These are phyloP conservation scores for Somion occarium DNA, from an alignment of 1,284 basidiomycete genomes.

Conservation along the genomic window DNA sequence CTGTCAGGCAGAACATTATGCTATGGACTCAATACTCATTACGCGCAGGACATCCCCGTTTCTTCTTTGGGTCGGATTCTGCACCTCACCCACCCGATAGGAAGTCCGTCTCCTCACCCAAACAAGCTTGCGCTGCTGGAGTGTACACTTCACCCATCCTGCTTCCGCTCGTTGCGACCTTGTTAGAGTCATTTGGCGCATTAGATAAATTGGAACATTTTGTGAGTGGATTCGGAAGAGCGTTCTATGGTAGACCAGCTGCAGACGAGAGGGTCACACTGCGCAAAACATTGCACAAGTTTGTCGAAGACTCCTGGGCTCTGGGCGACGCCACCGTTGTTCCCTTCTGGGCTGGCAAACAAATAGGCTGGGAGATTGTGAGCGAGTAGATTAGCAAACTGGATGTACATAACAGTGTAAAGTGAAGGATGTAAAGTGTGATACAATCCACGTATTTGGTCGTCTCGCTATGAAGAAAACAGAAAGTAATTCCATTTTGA, in stretches of 20 bases:
- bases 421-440: no score
- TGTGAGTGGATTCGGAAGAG: constrained; percentile 71
- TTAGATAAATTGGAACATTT: constrained; percentile 79
- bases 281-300: constrained; percentile 34
- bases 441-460: no score
- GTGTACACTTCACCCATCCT: constrained; percentile 91
- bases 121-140: constrained; percentile 85
- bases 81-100: constrained; percentile 86
- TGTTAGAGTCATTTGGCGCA: constrained; percentile 85
- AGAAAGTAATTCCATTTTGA: no score
- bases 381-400: constrained; percentile 5
- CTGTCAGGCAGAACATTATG: background rate
- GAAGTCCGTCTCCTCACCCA: constrained; percentile 75
- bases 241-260: constrained; percentile 64
- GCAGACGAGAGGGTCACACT: constrained; percentile 27
- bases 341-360: constrained; percentile 91
- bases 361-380: constrained; percentile 78
- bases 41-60: constrained; percentile 75
- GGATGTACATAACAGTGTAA: no score
- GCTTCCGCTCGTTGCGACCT: constrained; percentile 81
- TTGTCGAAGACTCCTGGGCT: constrained; percentile 50
- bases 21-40: background rate
- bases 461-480: no score
- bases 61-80: constrained; percentile 97
- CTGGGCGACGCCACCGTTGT: constrained; percentile 60